Evolutionary conservation across 495 filamentous ascomycete species (phyloP), one percentile per base, ranked within the genome.

Genomic region (Penicillium robsamsonii): DNA sequence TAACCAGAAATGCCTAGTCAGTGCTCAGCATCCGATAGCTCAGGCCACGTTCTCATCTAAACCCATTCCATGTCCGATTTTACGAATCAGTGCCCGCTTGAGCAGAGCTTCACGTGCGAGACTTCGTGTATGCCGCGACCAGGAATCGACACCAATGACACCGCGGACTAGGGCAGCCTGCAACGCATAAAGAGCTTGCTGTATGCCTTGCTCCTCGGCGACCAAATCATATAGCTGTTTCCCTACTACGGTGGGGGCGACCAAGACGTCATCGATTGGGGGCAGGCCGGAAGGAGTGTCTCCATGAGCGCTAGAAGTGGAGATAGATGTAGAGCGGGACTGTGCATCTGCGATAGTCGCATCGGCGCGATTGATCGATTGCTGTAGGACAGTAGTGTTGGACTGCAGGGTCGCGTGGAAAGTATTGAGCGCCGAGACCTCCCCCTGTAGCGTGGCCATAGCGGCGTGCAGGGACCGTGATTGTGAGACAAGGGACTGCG

Each of bases 191-290:
- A 96, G 84, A 24, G 88, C 88, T 60, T 96, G 92, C 50, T 85
- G 87, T 37, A 94, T 79, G 7, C 86, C 90, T 47, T 85, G 79
- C 67, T 96, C 93, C 68, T 97, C 94, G 2, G 90, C 87, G 22
- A 90, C 88, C 3, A 92, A 75, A 55, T 87, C 85, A 70, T 96
- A 98, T 52, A 98, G 74, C 79, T 98, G 94, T 62, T 88, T 89
- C 7, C 87, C 91, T 20, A 96, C 92, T 4, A 97, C 89, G 0
- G 92, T 96, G 1, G 92, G 90, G 6, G 92, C 92, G n/a, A 97
- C 90, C 10, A 98, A 79, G 31, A 97, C 78, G 29, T 95, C 89
- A 73, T 98, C 94, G 45, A 97, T 86, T 22, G 80, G 78, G 0
- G 87, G 87, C 1, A 83, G 72, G n/a, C 75, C 78, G 4, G 66